Conservation (phyloP, 441 rosid species). For the Pelargonium fulgidum region DNA sequence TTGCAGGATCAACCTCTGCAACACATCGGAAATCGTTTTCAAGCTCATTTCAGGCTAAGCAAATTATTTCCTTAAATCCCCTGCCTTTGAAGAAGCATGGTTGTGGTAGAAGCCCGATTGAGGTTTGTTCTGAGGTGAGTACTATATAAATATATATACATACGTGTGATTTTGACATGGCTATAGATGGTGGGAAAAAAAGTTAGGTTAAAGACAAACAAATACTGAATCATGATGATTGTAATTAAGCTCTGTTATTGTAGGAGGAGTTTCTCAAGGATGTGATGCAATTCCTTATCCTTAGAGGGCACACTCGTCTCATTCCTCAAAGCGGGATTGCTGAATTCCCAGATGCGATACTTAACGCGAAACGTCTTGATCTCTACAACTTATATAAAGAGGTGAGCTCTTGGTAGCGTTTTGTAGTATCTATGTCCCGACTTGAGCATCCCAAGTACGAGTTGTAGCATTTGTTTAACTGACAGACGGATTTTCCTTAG, state of each 20-base stretch:
- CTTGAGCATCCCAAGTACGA: background rate
- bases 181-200: too few species aligned
- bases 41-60: conserved; percentile 1
- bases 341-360: conserved; percentile 94
- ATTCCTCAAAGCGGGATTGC: conserved; percentile 91
- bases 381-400: conserved; percentile 81
- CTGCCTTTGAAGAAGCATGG: conserved; percentile 2
- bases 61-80: background rate
- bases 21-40: conserved; percentile 1
- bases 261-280: conserved; percentile 43
- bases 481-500: conserved; percentile 5
- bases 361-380: conserved; percentile 93
- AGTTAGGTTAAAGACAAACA: too few species aligned
- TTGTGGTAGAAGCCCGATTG: conserved; percentile 2
- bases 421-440: background rate
- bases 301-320: conserved; percentile 88
- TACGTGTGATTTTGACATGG: too few species aligned
- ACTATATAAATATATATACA: background rate
- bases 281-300: conserved; percentile 84
- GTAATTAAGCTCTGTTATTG: background rate
- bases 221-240: too few species aligned
- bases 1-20: background rate
- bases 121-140: conserved; percentile 3
- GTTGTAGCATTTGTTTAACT: background rate
- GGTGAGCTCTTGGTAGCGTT: background rate